Percentiles rank a stretch among this genome's conserved stretches.
phyloP scores from a whole-genome alignment of 208 protist genomes.

The Acanthamoeba culbertsoni region DNA sequence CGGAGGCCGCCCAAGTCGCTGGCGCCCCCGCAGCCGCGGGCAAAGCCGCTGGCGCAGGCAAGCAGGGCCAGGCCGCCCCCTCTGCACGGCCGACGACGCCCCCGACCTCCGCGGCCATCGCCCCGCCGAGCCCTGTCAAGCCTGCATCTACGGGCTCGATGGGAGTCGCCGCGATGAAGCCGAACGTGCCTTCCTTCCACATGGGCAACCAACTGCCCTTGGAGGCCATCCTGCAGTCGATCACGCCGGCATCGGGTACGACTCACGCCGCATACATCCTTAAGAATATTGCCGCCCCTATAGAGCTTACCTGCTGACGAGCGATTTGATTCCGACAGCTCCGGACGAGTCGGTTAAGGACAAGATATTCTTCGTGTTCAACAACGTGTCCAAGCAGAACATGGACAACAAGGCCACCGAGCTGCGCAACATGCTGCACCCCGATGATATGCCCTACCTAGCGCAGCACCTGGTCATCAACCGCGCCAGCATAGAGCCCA shows the following conservation, averaged over 20 bases:
- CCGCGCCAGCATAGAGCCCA: slow-evolving; percentile 96
- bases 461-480: slow-evolving; percentile 98
- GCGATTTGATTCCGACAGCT: not conserved
- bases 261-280: too few species aligned
- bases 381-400: slow-evolving; percentile 87
- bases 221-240: slow-evolving; percentile 34
- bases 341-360: slow-evolving; percentile 77
- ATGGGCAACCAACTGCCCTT: slow-evolving; percentile 41
- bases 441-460: slow-evolving; percentile 73
- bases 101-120: not conserved
- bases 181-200: not conserved
- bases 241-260: slow-evolving; percentile 17
- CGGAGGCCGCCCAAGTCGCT: not conserved
- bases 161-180: not conserved
- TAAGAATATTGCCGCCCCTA: too few species aligned
- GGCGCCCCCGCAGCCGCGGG: not conserved
- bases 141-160: not conserved
- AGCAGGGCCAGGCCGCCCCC: not conserved
- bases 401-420: slow-evolving; percentile 81
- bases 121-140: not conserved
- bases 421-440: slow-evolving; percentile 48
- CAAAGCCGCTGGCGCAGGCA: not conserved
- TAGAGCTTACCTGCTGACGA: too few species aligned
- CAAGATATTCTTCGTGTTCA: slow-evolving; percentile 89
- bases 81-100: not conserved